Percentiles rank a stretch among this genome's conserved stretches.
phyloP scores from a whole-genome alignment of 2,329 filamentous ascomycete genomes.

The Capronia coronata region DNA sequence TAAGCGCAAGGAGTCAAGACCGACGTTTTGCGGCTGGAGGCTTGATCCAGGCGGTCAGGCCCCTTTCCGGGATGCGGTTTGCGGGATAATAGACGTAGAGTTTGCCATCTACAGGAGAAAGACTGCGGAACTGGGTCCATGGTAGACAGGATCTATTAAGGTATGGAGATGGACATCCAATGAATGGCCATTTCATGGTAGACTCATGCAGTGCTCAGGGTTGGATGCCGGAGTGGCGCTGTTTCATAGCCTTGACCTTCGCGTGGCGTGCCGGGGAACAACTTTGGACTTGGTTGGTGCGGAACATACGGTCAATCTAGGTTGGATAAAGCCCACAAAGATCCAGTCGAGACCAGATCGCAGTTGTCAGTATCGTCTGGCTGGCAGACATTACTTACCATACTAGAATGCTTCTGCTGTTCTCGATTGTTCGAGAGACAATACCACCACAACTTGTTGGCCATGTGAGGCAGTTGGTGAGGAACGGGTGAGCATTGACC shows the following conservation, averaged over 20 bases:
- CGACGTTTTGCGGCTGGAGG: constrained; percentile 10
- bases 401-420: neutral
- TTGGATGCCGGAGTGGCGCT: constrained; percentile 14
- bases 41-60: constrained; percentile 18
- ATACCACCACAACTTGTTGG: neutral
- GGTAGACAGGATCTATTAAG: constrained; percentile 9
- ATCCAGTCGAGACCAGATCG: constrained; percentile 4
- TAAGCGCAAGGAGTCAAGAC: constrained; percentile 23
- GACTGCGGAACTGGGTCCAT: neutral
- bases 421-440: neutral
- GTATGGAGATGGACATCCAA: constrained; percentile 13
- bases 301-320: constrained; percentile 7
- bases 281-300: constrained; percentile 18
- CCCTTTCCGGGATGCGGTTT: constrained; percentile 12
- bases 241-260: constrained; percentile 23
- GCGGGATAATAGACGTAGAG: constrained; percentile 11
- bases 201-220: constrained; percentile 14
- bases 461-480: constrained; percentile 6
- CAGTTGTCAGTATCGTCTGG: neutral
- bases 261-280: constrained; percentile 11
- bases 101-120: constrained; percentile 12
- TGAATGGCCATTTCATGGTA: constrained; percentile 5
- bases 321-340: constrained; percentile 2
- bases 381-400: neutral
- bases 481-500: neutral